Percentiles rank a stretch among this genome's conserved stretches.
These are phyloP conservation scores for Sherardia arvensis DNA, from an alignment of 257 asterid genomes.

Conservation along the genomic window DNA sequence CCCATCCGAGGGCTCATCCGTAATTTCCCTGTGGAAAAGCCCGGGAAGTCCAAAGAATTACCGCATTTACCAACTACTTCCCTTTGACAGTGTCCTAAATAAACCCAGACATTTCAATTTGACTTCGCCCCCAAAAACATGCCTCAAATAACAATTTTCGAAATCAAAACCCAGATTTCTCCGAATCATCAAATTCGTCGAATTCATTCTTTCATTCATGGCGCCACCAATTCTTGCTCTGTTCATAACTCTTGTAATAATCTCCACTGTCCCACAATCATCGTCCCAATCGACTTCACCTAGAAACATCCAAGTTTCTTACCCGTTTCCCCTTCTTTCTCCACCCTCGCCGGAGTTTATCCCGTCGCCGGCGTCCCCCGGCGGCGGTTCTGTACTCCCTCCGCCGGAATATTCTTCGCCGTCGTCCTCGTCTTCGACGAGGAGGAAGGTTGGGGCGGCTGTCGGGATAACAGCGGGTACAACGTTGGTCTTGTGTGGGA, in stretches of 20 bases:
- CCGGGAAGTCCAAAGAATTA: slow-evolving; percentile 17
- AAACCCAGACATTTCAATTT: background rate
- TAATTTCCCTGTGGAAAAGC: slow-evolving; percentile 9
- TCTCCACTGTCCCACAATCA: slow-evolving; percentile 24
- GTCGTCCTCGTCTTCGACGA: slow-evolving; percentile 21
- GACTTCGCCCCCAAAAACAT: slow-evolving; percentile 37
- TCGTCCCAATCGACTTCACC: slow-evolving; percentile 31
- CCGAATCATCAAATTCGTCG: background rate
- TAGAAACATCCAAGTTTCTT: slow-evolving; percentile 58
- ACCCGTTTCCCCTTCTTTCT: slow-evolving; percentile 34
- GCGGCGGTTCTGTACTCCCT: slow-evolving; percentile 1
- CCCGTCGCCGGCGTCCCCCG: slow-evolving; percentile 4
- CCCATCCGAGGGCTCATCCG: slow-evolving; percentile 7
- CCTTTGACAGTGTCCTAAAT: slow-evolving; percentile 6
- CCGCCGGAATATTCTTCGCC: slow-evolving; percentile 18
- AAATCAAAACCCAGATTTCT: slow-evolving; percentile 10
- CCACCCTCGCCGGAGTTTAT: slow-evolving; percentile 3
- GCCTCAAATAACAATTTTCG: background rate
- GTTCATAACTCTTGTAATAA: slow-evolving; percentile 20
- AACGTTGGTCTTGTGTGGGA: slow-evolving; percentile 36
- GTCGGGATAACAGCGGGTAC: slow-evolving; percentile 55
- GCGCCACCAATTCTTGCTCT: slow-evolving; percentile 16
- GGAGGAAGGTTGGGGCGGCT: slow-evolving; percentile 54
- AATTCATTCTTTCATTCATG: slow-evolving; percentile 28
- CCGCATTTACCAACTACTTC: slow-evolving; percentile 12